Percentiles rank a stretch among this genome's conserved stretches.
These are phyloP conservation scores for Carex myosuroides DNA, from an alignment of 176 grass and related monocot genomes.

Conservation along the genomic window DNA sequence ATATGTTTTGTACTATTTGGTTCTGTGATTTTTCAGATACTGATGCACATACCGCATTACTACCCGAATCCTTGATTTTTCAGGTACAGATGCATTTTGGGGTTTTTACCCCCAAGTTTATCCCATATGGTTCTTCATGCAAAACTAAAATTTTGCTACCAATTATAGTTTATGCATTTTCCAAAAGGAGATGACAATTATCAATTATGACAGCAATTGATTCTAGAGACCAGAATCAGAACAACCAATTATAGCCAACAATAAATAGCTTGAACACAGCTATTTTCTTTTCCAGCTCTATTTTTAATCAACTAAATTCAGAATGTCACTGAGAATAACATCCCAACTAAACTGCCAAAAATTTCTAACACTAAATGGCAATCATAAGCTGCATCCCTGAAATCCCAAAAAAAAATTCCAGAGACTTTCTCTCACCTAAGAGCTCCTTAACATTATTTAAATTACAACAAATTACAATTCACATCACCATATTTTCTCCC, in stretches of 20 bases:
- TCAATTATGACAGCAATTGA: not conserved
- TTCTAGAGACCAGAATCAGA: not conserved
- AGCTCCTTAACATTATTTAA: not conserved
- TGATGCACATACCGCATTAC: not conserved
- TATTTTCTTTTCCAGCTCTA: not conserved
- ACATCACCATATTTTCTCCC: not conserved
- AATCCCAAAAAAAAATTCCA: not conserved
- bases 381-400: not conserved
- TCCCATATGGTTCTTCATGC: not conserved
- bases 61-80: not conserved
- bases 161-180: not conserved
- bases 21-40: too few relatives aligned
- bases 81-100: not conserved
- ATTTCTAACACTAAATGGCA: constrained; percentile 9
- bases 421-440: not conserved
- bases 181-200: not conserved
- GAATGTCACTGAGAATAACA: not conserved
- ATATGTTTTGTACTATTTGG: too few relatives aligned
- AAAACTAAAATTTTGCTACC: not conserved
- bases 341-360: not conserved
- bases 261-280: not conserved
- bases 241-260: not conserved
- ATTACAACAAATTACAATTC: not conserved
- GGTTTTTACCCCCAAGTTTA: not conserved
- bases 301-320: not conserved